Evolutionary conservation across 257 asterid genomes (phyloP).

Genomic region (Ophiorrhiza pumila): DNA sequence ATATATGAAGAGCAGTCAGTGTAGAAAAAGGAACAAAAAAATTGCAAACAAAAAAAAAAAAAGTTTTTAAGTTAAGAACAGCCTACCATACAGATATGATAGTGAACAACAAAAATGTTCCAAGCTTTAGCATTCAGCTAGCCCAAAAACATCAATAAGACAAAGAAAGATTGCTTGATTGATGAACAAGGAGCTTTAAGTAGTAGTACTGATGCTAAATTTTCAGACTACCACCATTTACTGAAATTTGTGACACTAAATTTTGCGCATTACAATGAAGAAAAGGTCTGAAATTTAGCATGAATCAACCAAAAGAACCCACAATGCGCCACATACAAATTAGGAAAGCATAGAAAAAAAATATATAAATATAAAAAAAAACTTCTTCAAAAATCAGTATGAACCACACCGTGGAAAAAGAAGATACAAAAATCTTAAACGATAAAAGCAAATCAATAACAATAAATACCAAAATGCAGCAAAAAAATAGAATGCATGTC

Average conservation of each 20-base stretch:
- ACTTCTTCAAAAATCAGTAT: background rate
- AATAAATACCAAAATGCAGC: background rate
- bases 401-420: background rate
- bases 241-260: too few relatives aligned
- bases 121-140: background rate
- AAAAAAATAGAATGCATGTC: background rate
- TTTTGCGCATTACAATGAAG: background rate
- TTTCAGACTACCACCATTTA: too few relatives aligned
- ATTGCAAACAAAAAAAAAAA: background rate
- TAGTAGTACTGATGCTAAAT: background rate
- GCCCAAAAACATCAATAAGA: conserved; percentile 1
- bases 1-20: background rate
- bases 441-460: background rate
- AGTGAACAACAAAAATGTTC: background rate
- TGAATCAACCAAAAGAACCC: background rate
- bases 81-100: background rate
- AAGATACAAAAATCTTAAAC: background rate
- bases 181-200: background rate
- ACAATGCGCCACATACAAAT: background rate
- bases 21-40: background rate
- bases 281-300: background rate
- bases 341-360: background rate
- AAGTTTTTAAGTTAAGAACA: too few relatives aligned
- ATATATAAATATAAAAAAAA: background rate
- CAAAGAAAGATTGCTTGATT: background rate